Evolutionary conservation across 2,329 filamentous ascomycete species (phyloP), one percentile per base, ranked within the genome.

Genomic region (Zalaria sp.): DNA sequence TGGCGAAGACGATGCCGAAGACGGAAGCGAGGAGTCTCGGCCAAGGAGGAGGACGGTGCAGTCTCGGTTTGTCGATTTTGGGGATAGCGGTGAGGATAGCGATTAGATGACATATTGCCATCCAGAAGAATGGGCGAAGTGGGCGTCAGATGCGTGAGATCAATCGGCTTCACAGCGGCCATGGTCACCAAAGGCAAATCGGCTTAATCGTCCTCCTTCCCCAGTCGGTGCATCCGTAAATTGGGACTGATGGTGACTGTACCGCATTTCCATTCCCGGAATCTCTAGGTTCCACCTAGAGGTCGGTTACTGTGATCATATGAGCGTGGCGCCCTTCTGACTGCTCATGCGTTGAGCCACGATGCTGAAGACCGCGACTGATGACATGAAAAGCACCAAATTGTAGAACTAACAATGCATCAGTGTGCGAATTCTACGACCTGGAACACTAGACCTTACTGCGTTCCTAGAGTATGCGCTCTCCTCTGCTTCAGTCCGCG

Each of bases 361-460:
- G 46, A 98, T 67, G 59, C 89, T 93, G 67, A 96, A 95, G 46
- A 94, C 78, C 5, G 89, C 87, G 25, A 98, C 83, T 0, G 91
- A 95, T 25, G 88, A 91, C 71, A 98, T 89, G 66, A 96, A 98
- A 2, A 96, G 69, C 1, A 95, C 87, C 0, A 93, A 77, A 56
- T 98, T 96, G 65, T 98, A 98, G 61, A 98, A 98, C 91, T 94
- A 54, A 18, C 18, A 18, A 18, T 18, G 18, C 18, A 18, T 18
- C 18, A 18, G 18, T 18, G 18, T 18, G 18, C 18, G 18, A 18
- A 18, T 18, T 18, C 18, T 18, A 18, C 18, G 18, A 18, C 18
- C 18, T 18, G 18, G 18, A 18, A 18, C 18, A 18, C 18, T 43
- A 43, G 43, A 34, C 64, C 83, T 57, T 67, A 95, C 91, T 40